Conservation (phyloP, 2,329 filamentous ascomycete species). For the Fusarium sublunatum region DNA sequence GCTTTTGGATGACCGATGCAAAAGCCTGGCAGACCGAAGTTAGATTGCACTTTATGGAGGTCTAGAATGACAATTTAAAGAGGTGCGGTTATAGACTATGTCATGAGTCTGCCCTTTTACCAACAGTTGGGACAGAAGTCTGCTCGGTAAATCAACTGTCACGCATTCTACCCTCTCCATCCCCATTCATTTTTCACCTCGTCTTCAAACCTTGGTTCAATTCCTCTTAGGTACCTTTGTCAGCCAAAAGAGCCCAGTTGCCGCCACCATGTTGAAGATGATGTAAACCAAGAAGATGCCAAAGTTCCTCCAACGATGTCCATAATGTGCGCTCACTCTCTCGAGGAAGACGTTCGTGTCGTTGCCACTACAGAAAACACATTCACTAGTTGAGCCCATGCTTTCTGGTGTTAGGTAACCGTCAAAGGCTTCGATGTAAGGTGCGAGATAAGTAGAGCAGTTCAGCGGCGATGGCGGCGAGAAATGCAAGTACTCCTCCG, state of each 20-base stretch:
- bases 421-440: conserved; percentile 60
- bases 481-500: conserved; percentile 75
- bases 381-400: conserved; percentile 58
- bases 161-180: too few relatives aligned
- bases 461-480: conserved; percentile 66
- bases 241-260: conserved; percentile 66
- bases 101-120: too few relatives aligned
- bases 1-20: conserved; percentile 40
- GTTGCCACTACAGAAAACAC: conserved; percentile 64
- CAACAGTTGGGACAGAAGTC: too few relatives aligned
- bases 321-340: conserved; percentile 62
- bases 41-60: conserved; percentile 23
- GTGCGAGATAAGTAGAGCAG: conserved; percentile 68
- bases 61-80: too few relatives aligned
- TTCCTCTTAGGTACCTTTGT: conserved; percentile 56
- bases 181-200: too few relatives aligned
- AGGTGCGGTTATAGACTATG: too few relatives aligned
- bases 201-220: too few relatives aligned
- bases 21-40: conserved; percentile 34
- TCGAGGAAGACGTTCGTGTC: conserved; percentile 64
- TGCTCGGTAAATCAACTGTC: too few relatives aligned
- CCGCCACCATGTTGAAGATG: conserved; percentile 65
- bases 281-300: conserved; percentile 70
- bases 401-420: conserved; percentile 63
- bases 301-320: conserved; percentile 74